Base-by-base conservation (phyloP, 2,329 filamentous ascomycete genomes). In the Ophiostoma novo-ulmi region DNA sequence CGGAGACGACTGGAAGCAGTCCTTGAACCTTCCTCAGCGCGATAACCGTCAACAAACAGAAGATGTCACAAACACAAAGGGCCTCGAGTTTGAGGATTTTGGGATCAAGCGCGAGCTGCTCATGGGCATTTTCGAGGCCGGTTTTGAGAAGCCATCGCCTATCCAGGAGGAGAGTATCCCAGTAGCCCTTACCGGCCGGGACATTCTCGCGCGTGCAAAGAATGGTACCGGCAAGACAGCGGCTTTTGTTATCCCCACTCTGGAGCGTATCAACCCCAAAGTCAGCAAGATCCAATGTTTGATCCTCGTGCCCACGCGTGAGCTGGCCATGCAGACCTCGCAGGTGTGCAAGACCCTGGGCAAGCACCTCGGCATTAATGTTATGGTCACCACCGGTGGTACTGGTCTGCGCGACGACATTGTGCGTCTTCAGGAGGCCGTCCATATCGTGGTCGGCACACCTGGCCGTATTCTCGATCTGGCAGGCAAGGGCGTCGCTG, bases 141-240 rank as follows among this genome's bases (percentile, higher is more conserved):
- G 95, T 74, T 99, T 97, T 80, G 95, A 99, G 80, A 97, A 97
- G 82, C 95, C 95, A 20, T 99, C 95, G 71, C 95, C 95, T 13
- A 99, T 99, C 77, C 95, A 99, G 88, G 95, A 99, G 89, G 95
- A 98, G 83, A 93, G 95, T 70, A 97, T 99, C 77, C 95, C 95
- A 67, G 94, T 99, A 75, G 95, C 95, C 68, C 86, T 99, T 71
- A 97, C 94, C 67, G 95, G 95, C 71, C 89, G 94, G 81, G 95
- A 99, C 79, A 94, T 99, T 77, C 87, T 99, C 74, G 95, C 95
- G 72, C 89, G 95, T 81, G 95, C 95, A 75, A 99, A 99, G 85
- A 99, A 99, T 80, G 95, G 95, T 74, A 99, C 95, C 52, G 95
- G 95, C 79, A 99, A 99, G 84, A 99, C 95, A 11, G 95, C 94